Percentiles rank a stretch among this genome's conserved stretches.
Evolutionary conservation across 2,329 filamentous ascomycete genomes (phyloP).

Genomic region (Penicillium hesseltinei): DNA sequence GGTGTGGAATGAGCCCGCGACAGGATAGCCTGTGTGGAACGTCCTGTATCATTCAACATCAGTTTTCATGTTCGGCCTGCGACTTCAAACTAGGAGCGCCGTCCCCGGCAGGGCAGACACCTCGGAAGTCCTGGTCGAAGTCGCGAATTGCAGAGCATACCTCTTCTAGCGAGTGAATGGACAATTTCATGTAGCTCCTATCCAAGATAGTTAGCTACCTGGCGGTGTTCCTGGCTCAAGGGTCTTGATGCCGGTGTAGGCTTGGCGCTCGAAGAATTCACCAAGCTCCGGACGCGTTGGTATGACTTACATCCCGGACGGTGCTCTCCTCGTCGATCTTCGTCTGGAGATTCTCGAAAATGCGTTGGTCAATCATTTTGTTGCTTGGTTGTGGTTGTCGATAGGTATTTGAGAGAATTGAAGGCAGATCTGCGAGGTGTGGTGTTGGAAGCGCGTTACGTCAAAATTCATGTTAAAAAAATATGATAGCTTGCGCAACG

Average conservation of each 20-base stretch:
- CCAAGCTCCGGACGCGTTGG: constrained; percentile 1
- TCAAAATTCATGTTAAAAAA: constrained; percentile 12
- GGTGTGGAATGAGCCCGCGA: constrained; percentile 89
- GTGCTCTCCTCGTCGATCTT: constrained; percentile 85
- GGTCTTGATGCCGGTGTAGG: constrained; percentile 10
- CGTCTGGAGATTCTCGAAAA: constrained; percentile 83
- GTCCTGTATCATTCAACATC: constrained; percentile 48
- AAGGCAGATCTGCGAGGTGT: constrained; percentile 6
- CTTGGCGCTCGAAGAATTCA: constrained; percentile 24
- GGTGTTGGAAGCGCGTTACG: constrained; percentile 13
- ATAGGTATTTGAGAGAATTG: constrained; percentile 7
- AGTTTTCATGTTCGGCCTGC: constrained; percentile 1
- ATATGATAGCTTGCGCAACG: background rate
- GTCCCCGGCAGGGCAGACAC: background rate
- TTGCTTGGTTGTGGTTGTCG: constrained; percentile 5
- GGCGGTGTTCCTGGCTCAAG: constrained; percentile 7
- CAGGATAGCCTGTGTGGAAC: constrained; percentile 76
- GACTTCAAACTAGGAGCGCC: background rate
- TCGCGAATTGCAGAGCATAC: constrained; percentile 34
- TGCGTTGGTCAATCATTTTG: constrained; percentile 70
- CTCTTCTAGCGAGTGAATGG: constrained; percentile 76
- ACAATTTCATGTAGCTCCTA: constrained; percentile 76
- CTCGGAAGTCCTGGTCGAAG: background rate
- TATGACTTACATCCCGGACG: constrained; percentile 65
- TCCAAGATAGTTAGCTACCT: constrained; percentile 10